Evolutionary conservation across 306 rosid genomes (phyloP).

Genomic region (Amphicarpaea edgeworthii): DNA sequence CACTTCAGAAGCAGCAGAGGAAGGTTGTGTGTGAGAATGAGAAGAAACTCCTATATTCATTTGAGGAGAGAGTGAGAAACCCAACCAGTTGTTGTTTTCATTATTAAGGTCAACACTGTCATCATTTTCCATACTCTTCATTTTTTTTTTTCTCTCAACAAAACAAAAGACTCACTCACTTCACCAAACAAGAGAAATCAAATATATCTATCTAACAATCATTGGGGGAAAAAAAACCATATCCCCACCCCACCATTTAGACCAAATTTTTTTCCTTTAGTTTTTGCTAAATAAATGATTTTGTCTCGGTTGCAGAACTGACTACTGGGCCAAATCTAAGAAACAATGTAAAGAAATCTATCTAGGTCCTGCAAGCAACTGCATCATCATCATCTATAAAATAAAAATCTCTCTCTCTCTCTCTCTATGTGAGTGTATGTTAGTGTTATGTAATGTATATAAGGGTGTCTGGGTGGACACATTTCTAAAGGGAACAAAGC

Average conservation of each 20-base stretch:
- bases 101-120: constrained; percentile 47
- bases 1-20: constrained; percentile 51
- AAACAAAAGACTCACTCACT: background rate
- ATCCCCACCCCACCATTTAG: constrained; percentile 41
- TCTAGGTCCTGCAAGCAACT: constrained; percentile 45
- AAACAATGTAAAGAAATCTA: constrained; percentile 49
- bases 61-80: constrained; percentile 78
- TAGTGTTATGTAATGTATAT: constrained; percentile 38
- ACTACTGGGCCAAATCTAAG: constrained; percentile 54
- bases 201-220: constrained; percentile 44
- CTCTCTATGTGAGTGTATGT: background rate
- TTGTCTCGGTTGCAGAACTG: constrained; percentile 46
- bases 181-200: constrained; percentile 44
- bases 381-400: constrained; percentile 52
- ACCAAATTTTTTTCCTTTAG: constrained; percentile 1
- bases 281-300: constrained; percentile 36
- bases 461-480: constrained; percentile 48
- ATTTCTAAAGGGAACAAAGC: constrained; percentile 60
- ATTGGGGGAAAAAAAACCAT: constrained; percentile 56
- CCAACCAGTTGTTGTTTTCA: constrained; percentile 71
- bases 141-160: constrained; percentile 45
- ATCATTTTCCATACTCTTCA: constrained; percentile 75
- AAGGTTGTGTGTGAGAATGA: constrained; percentile 50
- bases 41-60: constrained; percentile 58
- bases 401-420: constrained; percentile 32